phyloP scores from a whole-genome alignment of 495 filamentous ascomycete species.

The Aspergillus egyptiacus region DNA sequence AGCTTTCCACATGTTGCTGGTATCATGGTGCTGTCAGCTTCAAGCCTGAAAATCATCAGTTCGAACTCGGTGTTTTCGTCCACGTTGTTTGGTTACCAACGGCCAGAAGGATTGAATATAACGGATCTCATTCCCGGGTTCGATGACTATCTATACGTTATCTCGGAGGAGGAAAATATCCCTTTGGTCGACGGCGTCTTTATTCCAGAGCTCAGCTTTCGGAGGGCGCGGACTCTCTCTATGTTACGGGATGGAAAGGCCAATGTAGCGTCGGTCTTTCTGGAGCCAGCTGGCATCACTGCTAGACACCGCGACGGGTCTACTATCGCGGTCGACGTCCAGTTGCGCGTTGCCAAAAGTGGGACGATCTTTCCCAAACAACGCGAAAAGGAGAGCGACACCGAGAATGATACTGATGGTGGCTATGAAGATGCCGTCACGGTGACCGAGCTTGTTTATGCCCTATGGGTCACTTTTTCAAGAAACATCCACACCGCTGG shows the following conservation, averaged over 20 bases:
- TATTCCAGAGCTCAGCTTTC: conserved; percentile 91
- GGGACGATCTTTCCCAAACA: conserved; percentile 50
- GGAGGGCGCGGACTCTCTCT: conserved; percentile 77
- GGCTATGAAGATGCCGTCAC: conserved; percentile 39
- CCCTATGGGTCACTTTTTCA: conserved; percentile 95
- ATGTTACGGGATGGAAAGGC: conserved; percentile 74
- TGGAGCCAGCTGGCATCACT: conserved; percentile 72
- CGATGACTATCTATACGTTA: conserved; percentile 68
- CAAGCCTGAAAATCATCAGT: conserved; percentile 73
- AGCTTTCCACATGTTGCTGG: conserved; percentile 97
- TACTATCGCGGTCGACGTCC: conserved; percentile 86
- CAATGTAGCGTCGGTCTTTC: conserved; percentile 64
- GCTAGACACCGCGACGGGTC: conserved; percentile 86
- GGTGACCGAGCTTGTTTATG: conserved; percentile 80
- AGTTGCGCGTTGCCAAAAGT: conserved; percentile 92
- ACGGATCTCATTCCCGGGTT: conserved; percentile 81
- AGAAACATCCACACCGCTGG: conserved; percentile 77
- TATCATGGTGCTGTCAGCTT: conserved; percentile 80
- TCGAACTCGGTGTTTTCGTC: conserved; percentile 92
- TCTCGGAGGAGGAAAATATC: conserved; percentile 82
- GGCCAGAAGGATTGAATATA: conserved; percentile 72
- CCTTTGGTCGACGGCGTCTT: conserved; percentile 87
- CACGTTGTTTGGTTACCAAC: conserved; percentile 81
- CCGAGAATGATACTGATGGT: conserved; percentile 26
- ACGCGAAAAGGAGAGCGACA: conserved; percentile 32